Base-by-base conservation (phyloP, 768 basidiomycete genomes). In the Saitozyma sp. region DNA sequence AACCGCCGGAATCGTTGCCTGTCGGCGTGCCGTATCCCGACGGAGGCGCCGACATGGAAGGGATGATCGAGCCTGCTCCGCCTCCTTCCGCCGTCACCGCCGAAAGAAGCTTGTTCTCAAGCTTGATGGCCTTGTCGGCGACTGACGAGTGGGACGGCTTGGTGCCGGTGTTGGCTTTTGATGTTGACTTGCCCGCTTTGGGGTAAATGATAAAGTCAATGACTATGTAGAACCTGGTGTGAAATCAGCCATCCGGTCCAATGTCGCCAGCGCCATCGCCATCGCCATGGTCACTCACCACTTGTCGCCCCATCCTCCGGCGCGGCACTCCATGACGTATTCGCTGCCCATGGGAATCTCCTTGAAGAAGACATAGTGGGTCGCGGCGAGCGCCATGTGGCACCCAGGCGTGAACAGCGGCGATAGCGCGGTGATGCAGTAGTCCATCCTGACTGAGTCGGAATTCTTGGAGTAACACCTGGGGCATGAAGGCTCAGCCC, bases 271-370 rank as follows among this genome's bases (percentile, higher is more conserved):
- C n/a, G n/a, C n/a, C n/a, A n/a, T n/a, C 14, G 19, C 16, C 19
- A 13, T 66, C 54, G 49, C 54, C 9, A 58, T 3, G 50, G 7
- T n/a, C 6, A 71, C 73, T 59, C 16, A 70, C 79, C 79, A 80
- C 56, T 80, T 80, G 43, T 77, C 76, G 10, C 75, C 79, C 68
- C 72, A 79, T n/a, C 79, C 79, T 10, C 67, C 73, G 46, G 69
- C 69, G n/a, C 64, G 63, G 9, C 73, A 62, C 51, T 78, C 75
- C 63, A 80, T 72, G 20, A 74, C 67, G 61, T 78, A 80, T 13
- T 73, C 67, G 3, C 69, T 48, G 14, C 73, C 63, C 2, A 79
- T 63, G 6, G 77, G 78, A 41, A 80, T 77, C 69, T 80, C 79
- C 63, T 78, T 78, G 54, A 78, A 58, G 66, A 77, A 80, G n/a